These are phyloP conservation scores for Hanseniaspora valbyensis DNA, from an alignment of 805 yeast species.

Conservation along the genomic window DNA sequence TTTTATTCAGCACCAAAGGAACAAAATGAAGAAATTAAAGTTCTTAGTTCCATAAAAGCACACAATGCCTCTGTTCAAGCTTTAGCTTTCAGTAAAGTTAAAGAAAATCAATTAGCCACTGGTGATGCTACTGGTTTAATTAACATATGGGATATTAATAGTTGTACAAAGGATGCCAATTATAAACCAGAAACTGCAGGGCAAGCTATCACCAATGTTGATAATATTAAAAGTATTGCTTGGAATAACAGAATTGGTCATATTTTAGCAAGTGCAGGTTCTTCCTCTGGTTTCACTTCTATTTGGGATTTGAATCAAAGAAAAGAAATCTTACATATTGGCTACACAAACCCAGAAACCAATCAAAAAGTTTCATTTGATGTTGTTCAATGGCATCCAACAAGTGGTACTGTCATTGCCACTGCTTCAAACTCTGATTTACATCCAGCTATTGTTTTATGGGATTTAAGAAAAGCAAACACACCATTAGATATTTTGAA, in stretches of 20 bases:
- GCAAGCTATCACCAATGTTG: slow-evolving; percentile 64
- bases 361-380: slow-evolving; percentile 57
- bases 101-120: slow-evolving; percentile 61
- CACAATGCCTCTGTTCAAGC: slow-evolving; percentile 64
- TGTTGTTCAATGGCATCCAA: slow-evolving; percentile 90
- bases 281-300: slow-evolving; percentile 67
- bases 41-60: slow-evolving; percentile 37
- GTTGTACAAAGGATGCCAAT: slow-evolving; percentile 38
- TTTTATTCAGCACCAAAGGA: slow-evolving; percentile 51
- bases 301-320: slow-evolving; percentile 88
- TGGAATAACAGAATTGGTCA: slow-evolving; percentile 82
- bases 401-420: slow-evolving; percentile 68
- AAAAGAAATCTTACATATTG: slow-evolving; percentile 78
- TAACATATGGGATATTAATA: slow-evolving; percentile 76
- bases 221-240: slow-evolving; percentile 66
- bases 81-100: slow-evolving; percentile 66
- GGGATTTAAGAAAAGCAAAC: slow-evolving; percentile 91
- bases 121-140: slow-evolving; percentile 88
- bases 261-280: slow-evolving; percentile 80
- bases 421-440: slow-evolving; percentile 80
- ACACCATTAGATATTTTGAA: slow-evolving; percentile 68
- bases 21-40: slow-evolving; percentile 29
- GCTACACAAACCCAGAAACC: slow-evolving; percentile 46
- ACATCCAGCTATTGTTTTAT: slow-evolving; percentile 67
- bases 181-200: slow-evolving; percentile 53